Evolutionary conservation across 2,329 filamentous ascomycete genomes (phyloP).

Genomic region (Ascochyta fabae): DNA sequence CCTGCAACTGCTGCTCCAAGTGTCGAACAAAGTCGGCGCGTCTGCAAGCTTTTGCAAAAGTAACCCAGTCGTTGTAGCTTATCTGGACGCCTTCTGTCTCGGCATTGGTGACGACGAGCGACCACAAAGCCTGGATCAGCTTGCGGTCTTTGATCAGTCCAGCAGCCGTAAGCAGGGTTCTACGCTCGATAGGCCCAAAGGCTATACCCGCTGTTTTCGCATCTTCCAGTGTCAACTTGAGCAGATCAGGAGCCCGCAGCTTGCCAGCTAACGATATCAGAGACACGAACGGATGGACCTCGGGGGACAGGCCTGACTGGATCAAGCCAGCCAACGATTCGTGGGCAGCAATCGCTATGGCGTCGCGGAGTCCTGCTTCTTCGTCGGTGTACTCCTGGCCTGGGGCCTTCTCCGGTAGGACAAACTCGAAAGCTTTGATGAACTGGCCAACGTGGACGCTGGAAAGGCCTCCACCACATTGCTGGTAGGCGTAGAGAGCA

Average conservation of each 20-base stretch:
- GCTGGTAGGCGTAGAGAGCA: slow-evolving; percentile 51
- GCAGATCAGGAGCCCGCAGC: slow-evolving; percentile 32
- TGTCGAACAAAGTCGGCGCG: slow-evolving; percentile 27
- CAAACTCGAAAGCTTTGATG: slow-evolving; percentile 42
- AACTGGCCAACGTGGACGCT: slow-evolving; percentile 49
- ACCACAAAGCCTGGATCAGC: slow-evolving; percentile 42
- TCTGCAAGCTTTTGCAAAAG: slow-evolving; percentile 42
- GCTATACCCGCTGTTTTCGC: slow-evolving; percentile 26
- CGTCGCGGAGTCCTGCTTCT: slow-evolving; percentile 29
- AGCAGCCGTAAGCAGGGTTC: slow-evolving; percentile 38
- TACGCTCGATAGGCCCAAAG: slow-evolving; percentile 28
- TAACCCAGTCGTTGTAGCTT: slow-evolving; percentile 40
- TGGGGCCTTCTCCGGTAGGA: slow-evolving; percentile 29
- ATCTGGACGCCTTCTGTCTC: slow-evolving; percentile 32
- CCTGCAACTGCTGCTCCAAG: slow-evolving; percentile 35
- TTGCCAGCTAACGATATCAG: slow-evolving; percentile 42
- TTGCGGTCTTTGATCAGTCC: slow-evolving; percentile 33
- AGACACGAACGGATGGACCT: slow-evolving; percentile 30
- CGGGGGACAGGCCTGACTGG: slow-evolving; percentile 36
- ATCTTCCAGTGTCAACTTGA: slow-evolving; percentile 35
- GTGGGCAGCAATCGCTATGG: slow-evolving; percentile 33
- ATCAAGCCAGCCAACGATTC: slow-evolving; percentile 32
- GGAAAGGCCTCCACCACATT: slow-evolving; percentile 47
- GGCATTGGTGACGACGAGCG: slow-evolving; percentile 28
- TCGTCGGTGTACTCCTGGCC: slow-evolving; percentile 28